phyloP scores from a whole-genome alignment of 2,329 filamentous ascomycete genomes.

The Ceratocystis alfenasii region DNA sequence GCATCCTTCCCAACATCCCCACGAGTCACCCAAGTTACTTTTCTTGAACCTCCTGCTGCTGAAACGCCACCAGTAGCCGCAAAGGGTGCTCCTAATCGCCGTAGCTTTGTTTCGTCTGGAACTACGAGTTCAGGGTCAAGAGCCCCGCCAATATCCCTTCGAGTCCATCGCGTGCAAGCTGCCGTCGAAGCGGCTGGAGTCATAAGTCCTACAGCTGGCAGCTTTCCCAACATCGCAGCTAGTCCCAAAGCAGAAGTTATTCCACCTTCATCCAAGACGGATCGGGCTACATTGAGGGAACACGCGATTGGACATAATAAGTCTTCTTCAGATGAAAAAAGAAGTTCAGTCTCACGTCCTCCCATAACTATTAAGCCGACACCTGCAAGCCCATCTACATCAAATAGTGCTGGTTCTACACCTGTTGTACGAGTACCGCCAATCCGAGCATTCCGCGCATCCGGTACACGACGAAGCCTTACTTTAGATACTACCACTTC shows the following conservation, averaged over 20 bases:
- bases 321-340: conserved; percentile 38
- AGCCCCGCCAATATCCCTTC: conserved; percentile 17
- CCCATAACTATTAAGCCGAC: conserved; percentile 27
- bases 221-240: not conserved
- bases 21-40: conserved; percentile 18
- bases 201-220: not conserved
- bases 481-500: conserved; percentile 42
- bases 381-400: conserved; percentile 23
- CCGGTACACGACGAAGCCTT: conserved; percentile 44
- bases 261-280: conserved; percentile 28
- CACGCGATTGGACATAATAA: conserved; percentile 10
- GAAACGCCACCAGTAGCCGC: not conserved
- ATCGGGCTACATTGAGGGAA: conserved; percentile 12
- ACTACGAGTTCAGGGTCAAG: conserved; percentile 16
- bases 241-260: conserved; percentile 13
- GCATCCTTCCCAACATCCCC: conserved; percentile 31
- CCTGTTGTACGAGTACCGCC: conserved; percentile 36
- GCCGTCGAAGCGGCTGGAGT: conserved; percentile 13
- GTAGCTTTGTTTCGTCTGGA: conserved; percentile 17
- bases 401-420: conserved; percentile 26
- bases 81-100: conserved; percentile 17
- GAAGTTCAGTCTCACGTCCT: conserved; percentile 28
- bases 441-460: conserved; percentile 46
- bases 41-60: conserved; percentile 15
- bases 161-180: conserved; percentile 19